Evolutionary conservation across 352 stramenopile species (phyloP), one percentile per base, ranked within the genome.

Genomic region (Globisporangium sylvaticum): DNA sequence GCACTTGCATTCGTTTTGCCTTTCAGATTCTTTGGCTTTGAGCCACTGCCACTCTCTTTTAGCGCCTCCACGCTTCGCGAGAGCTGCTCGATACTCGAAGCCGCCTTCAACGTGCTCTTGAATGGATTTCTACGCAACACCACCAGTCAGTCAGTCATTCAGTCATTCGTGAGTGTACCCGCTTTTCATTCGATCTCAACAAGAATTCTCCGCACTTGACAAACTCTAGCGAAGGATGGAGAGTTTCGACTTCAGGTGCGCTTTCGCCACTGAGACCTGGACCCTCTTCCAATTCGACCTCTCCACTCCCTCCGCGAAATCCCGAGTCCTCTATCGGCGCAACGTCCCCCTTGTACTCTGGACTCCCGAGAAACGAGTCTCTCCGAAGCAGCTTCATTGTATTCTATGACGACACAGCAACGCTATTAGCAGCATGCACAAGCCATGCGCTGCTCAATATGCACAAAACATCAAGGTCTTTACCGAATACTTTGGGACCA

Each of bases 401-500:
- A 52, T 78, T 84, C 75, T 81, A 65, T 1, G 12, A 61, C 9
- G 22, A 32, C 14, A n/a, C 29, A 4, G 14, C 60, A 66, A 62
- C 10, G 9, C 7, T 31, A 34, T 42, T 27, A 50, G 20, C 27
- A 29, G 8, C 50, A 42, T 10, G 1, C 6, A 54, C 39, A 15
- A 18, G 14, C 7, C n/a, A n/a, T 39, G 15, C 0, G 2, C 37
- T 37, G 22, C 8, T n/a, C 22, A 53, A 2, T 37, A 37, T 24
- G 9, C 29, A 53, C 5, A n/a, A 15, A 12, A 12, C 1, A 53
- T 7, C 10, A 24, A 31, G 9, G 9, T 27, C 60, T 3, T 58
- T 62, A 88, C 80, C 64, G 73, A 78, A 64, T 84, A 87, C 59
- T 83, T 88, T 1, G 80, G 82, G 8, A 90, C 77, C 22, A 90